Evolutionary conservation across 1,284 basidiomycete species (phyloP), one percentile per base, ranked within the genome.

Genomic region (Mycocalia duriaeana): DNA sequence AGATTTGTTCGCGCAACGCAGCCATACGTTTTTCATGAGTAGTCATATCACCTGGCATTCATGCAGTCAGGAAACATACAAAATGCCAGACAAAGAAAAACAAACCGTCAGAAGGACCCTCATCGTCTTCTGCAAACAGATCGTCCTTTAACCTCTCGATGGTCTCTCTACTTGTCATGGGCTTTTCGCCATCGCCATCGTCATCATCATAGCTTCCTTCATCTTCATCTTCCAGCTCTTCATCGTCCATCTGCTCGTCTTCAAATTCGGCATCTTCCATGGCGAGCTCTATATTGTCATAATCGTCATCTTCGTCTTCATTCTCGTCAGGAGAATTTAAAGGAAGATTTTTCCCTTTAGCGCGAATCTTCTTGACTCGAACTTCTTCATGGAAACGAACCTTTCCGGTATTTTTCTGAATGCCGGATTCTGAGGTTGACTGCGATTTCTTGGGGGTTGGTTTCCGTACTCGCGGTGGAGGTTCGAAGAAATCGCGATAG

Each of bases 341-440:
- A 18, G 62, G 76, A 38, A 76, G 65, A 42, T 74, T 77, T 61
- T 78, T 81, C 39, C 86, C 84, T 35, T 78, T 79, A 2, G 81
- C 69, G 58, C 81, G 82, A 57, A 91, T 88, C 36, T 79, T 85
- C 65, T 83, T 90, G 31, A 92, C 85, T 44, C 82, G 74, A 24
- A 94, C 91, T 59, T 85, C 75, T 18, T 91, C 87, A 60, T 85
- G 77, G 62, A 94, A 94, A 22, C 86, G 82, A 6, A 94, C 89
- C 50, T 45, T 31, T 23, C 35, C 31, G 13, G 47, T 14, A 20
- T 26, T 22, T 19, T 35, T 26, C 16, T 36, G 7, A 26, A 25
- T 23, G 9, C 20, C n/a, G 18, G 44, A 36, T 44, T 44, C 34
- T n/a, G 58, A 49, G 56, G 35, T 3, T 51, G 49, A 44, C 48